phyloP scores from a whole-genome alignment of 257 asterid genomes.

The Sherardia arvensis region DNA sequence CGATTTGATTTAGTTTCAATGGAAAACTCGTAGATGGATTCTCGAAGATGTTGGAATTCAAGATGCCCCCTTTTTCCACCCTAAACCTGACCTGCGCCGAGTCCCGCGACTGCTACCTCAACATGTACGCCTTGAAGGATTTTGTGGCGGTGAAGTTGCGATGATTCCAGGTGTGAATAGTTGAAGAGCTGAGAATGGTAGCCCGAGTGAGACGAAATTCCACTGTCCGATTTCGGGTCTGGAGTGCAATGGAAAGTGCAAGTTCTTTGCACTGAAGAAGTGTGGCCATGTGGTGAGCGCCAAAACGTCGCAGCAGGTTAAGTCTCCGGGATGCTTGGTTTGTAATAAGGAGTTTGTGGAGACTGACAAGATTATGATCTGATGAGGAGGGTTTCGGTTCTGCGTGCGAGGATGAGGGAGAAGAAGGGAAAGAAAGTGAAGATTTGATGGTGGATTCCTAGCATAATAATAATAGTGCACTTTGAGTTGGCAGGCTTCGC shows the following conservation, averaged over 20 bases:
- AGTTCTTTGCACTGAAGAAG: constrained; percentile 46
- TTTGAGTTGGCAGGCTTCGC: too few relatives aligned
- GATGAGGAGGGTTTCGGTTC: constrained; percentile 66
- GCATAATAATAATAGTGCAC: too few relatives aligned
- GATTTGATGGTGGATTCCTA: too few relatives aligned
- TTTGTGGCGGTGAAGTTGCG: constrained; percentile 57
- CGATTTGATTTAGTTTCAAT: too few relatives aligned
- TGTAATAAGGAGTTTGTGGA: constrained; percentile 65
- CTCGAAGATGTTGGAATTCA: constrained; percentile 23
- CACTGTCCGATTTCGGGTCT: constrained; percentile 75
- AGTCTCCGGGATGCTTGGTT: constrained; percentile 59
- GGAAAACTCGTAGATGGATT: too few relatives aligned
- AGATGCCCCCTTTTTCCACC: constrained; percentile 46
- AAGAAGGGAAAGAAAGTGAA: constrained; percentile 41
- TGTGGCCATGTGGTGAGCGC: constrained; percentile 92
- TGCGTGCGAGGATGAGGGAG: constrained; percentile 63
- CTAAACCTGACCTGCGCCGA: constrained; percentile 69
- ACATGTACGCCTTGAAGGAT: constrained; percentile 94
- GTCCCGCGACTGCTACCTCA: constrained; percentile 77
- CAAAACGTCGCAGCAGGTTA: constrained; percentile 80
- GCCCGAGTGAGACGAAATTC: constrained; percentile 27
- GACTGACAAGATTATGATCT: constrained; percentile 56
- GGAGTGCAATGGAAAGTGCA: constrained; percentile 74
- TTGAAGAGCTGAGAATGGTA: constrained; percentile 19
- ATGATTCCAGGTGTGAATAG: constrained; percentile 36